These are phyloP conservation scores for Allomyces arbusculus DNA, from an alignment of 192 early-diverging fungal species.

Conservation along the genomic window DNA sequence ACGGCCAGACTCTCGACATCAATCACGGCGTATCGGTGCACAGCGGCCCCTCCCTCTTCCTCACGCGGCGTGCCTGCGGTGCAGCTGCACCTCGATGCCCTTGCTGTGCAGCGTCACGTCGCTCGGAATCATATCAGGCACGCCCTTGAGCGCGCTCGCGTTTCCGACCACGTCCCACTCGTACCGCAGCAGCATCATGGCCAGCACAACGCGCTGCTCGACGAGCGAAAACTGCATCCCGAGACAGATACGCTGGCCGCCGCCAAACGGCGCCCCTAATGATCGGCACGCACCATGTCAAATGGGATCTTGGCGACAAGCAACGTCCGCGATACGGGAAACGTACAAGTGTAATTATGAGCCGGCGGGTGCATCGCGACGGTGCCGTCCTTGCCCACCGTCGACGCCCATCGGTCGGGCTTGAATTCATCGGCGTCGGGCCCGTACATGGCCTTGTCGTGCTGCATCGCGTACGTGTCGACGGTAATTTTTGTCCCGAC, in stretches of 20 bases:
- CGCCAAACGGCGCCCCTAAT: conserved; percentile 27
- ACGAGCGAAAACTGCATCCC: conserved; percentile 35
- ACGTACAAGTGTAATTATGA: conserved; percentile 22
- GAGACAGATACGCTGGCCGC: conserved; percentile 30
- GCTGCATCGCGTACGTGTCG: neutral
- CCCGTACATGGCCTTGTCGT: neutral
- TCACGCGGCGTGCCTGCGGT: neutral
- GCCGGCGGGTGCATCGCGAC: conserved; percentile 14
- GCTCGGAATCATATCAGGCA: neutral
- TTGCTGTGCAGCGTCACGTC: neutral
- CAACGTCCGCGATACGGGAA: conserved; percentile 12
- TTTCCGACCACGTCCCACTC: conserved; percentile 14
- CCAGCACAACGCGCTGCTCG: conserved; percentile 32
- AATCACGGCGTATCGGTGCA: no score
- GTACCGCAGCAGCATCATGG: conserved; percentile 22
- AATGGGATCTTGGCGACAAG: neutral
- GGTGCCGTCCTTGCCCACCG: conserved; percentile 8
- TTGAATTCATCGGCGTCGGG: neutral
- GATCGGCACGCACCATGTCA: conserved; percentile 7
- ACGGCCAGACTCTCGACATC: no score
- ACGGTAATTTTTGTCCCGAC: neutral
- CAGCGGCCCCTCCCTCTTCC: no score
- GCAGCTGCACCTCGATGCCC: neutral
- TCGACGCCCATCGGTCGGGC: conserved; percentile 7
- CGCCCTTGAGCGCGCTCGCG: neutral